Percentiles rank a stretch among this genome's conserved stretches.
phyloP scores from a whole-genome alignment of 2,329 filamentous ascomycete genomes.

The Cordyceps tenuipes region DNA sequence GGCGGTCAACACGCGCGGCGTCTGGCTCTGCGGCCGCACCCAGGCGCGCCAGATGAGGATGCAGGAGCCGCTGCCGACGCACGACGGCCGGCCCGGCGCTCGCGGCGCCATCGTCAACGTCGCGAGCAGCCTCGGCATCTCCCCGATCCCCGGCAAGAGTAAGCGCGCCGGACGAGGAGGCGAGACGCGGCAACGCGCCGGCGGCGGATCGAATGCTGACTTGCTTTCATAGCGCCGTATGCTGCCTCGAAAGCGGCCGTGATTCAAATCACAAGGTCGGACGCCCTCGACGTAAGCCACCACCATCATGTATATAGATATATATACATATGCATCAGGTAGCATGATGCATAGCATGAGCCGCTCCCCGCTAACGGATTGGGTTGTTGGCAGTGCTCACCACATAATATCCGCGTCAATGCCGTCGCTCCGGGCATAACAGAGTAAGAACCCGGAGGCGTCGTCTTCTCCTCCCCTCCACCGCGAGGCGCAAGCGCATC shows the following conservation, averaged over 20 bases:
- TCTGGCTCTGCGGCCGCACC: constrained; percentile 36
- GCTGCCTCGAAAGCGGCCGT: constrained; percentile 38
- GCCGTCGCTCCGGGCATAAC: constrained; percentile 38
- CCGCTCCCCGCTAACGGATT: neutral
- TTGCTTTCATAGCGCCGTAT: constrained; percentile 29
- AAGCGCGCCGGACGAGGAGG: constrained; percentile 14
- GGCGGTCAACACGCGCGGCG: constrained; percentile 34
- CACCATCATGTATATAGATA: neutral
- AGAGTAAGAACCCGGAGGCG: constrained; percentile 21
- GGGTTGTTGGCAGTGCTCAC: constrained; percentile 27
- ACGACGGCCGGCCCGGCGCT: constrained; percentile 33
- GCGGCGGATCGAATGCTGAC: neutral
- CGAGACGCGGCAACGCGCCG: neutral
- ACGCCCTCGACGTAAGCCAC: constrained; percentile 36
- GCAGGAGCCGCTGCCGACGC: constrained; percentile 33
- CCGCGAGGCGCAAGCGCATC: neutral
- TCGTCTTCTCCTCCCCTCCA: neutral
- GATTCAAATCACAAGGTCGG: constrained; percentile 35
- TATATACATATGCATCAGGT: neutral
- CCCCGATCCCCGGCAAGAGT: constrained; percentile 33
- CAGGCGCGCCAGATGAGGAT: constrained; percentile 34
- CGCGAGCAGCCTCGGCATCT: constrained; percentile 34
- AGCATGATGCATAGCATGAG: no score
- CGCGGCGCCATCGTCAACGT: constrained; percentile 38
- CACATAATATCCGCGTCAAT: constrained; percentile 36